These are phyloP conservation scores for Chenopodium album DNA, from an alignment of 148 eudicot genomes.

Conservation along the genomic window DNA sequence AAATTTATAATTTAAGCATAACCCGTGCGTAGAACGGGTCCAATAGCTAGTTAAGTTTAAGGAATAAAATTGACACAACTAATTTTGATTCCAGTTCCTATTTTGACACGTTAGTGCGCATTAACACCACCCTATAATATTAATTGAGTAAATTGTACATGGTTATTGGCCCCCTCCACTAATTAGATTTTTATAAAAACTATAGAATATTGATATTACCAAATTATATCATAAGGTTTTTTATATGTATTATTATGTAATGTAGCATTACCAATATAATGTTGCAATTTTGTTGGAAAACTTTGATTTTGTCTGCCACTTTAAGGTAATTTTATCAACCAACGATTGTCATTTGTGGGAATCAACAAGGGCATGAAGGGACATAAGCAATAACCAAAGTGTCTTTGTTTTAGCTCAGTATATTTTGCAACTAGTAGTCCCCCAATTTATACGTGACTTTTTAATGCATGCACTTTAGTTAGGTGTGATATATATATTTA, in stretches of 20 bases:
- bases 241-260: not conserved
- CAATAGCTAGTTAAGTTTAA: not conserved
- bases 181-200: not conserved
- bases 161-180: conserved; percentile 24
- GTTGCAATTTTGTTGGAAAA: conserved; percentile 24
- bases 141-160: not conserved
- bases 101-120: conserved; percentile 22
- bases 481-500: not conserved
- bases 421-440: not conserved
- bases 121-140: conserved; percentile 10
- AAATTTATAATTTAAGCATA: too few species aligned
- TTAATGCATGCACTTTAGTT: conserved; percentile 5
- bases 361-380: conserved; percentile 45
- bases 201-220: not conserved
- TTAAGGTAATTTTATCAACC: conserved; percentile 16
- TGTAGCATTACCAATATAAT: not conserved
- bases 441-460: conserved; percentile 12
- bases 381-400: conserved; percentile 40
- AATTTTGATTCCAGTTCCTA: conserved; percentile 11
- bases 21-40: too few species aligned
- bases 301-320: conserved; percentile 38
- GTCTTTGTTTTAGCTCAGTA: not conserved
- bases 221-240: not conserved
- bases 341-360: conserved; percentile 38
- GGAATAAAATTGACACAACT: conserved; percentile 13